Evolutionary conservation across 106 monocot genomes (phyloP).

Genomic region (Iris macrosiphon): DNA sequence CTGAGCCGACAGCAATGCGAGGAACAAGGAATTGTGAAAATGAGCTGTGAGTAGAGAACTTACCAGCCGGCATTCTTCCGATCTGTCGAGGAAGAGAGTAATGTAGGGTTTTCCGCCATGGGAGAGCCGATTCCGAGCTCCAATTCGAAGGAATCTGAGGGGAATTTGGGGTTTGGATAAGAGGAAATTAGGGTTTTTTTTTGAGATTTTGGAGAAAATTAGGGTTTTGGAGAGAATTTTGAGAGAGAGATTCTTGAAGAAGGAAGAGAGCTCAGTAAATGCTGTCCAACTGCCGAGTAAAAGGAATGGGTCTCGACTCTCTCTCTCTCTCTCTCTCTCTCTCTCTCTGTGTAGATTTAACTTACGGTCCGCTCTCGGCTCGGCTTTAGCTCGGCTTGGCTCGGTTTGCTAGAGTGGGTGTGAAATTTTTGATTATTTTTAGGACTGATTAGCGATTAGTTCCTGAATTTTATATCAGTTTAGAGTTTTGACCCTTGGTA

Average conservation of each 20-base stretch:
- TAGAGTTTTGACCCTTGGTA: too few species aligned
- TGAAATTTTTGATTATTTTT: too few species aligned
- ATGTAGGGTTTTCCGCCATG: slow-evolving; percentile 5
- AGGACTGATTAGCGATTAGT: too few species aligned
- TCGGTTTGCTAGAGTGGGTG: not conserved
- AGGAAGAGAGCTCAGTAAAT: slow-evolving; percentile 9
- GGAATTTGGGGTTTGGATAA: not conserved
- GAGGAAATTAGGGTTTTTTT: slow-evolving; percentile 5
- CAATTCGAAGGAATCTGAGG: not conserved
- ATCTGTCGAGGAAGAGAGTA: slow-evolving; percentile 2
- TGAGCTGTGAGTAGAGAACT: too few species aligned
- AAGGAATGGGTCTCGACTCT: slow-evolving; percentile 1
- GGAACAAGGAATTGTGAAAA: too few species aligned
- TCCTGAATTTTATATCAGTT: too few species aligned
- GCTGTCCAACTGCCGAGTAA: slow-evolving; percentile 22
- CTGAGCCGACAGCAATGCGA: too few species aligned
- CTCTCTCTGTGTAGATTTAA: too few species aligned
- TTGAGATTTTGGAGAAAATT: not conserved
- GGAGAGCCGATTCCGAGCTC: not conserved
- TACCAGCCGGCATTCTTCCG: slow-evolving; percentile 1
- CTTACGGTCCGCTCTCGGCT: not conserved
- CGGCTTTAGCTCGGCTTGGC: too few species aligned
- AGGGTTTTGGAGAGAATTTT: not conserved
- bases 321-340: not conserved
- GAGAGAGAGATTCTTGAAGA: too few species aligned